These are phyloP conservation scores for Malus fusca DNA, from an alignment of 306 rosid genomes.

Conservation along the genomic window DNA sequence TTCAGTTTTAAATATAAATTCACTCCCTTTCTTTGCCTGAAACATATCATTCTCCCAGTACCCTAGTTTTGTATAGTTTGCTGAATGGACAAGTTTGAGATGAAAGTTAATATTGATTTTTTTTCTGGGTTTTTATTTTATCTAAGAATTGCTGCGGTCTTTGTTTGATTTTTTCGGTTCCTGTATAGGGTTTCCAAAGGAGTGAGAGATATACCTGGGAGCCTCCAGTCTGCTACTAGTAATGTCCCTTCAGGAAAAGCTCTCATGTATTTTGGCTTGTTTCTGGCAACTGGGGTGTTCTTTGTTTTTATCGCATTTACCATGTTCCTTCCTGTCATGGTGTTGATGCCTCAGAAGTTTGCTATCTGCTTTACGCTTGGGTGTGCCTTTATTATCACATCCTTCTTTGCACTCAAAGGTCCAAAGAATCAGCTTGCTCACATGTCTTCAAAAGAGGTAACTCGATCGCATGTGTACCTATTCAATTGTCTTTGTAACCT, in stretches of 20 bases:
- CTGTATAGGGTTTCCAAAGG: slow-evolving; percentile 74
- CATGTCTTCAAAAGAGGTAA: slow-evolving; percentile 81
- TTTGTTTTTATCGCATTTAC: slow-evolving; percentile 79
- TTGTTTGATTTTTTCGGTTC: slow-evolving; percentile 11
- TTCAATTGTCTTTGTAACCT: not conserved
- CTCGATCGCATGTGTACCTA: slow-evolving; percentile 3
- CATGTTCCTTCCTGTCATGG: slow-evolving; percentile 94
- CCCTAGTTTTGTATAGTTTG: not conserved
- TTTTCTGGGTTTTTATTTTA: not conserved
- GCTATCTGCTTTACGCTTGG: slow-evolving; percentile 92
- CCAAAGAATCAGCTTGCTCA: slow-evolving; percentile 75
- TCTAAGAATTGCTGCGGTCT: not conserved
- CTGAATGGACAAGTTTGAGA: not conserved
- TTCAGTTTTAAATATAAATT: not conserved
- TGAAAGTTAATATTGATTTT: not conserved
- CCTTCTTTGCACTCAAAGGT: slow-evolving; percentile 83
- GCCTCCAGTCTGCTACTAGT: slow-evolving; percentile 77
- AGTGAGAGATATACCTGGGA: slow-evolving; percentile 90
- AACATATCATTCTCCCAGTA: not conserved
- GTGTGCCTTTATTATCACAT: slow-evolving; percentile 73
- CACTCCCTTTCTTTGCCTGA: not conserved
- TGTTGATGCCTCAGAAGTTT: slow-evolving; percentile 85
- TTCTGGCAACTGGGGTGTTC: slow-evolving; percentile 80
- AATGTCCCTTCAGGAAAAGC: slow-evolving; percentile 83
- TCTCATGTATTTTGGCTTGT: slow-evolving; percentile 73